Evolutionary conservation across 306 rosid genomes (phyloP), one percentile per base, ranked within the genome.

Genomic region (Dryas drummondii): DNA sequence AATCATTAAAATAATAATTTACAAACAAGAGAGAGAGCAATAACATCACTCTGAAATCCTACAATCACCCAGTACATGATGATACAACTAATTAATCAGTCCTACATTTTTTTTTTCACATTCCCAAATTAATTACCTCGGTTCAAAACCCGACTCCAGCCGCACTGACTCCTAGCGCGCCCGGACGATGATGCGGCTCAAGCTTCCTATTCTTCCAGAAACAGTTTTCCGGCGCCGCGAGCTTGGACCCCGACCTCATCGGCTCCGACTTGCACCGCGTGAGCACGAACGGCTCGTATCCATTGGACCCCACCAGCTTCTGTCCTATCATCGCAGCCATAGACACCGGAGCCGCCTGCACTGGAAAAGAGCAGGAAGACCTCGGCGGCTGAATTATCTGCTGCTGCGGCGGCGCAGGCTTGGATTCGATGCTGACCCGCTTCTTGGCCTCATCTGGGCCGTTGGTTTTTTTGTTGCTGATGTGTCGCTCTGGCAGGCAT

Each of bases 241-340:
- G 81, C 82, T 87, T 86, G 54, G 91, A 63, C 74, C 96, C 70
- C 0, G 97, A 81, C 77, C 91, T 85, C 97, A 82, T 81, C 57
- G 99, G 99, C 93, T 94, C 99, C 66, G 99, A 94, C 83, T 94
- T 92, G 75, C 99, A 94, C 40, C 99, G 90, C 12, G 87, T 92
- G 15, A 94, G 93, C 63, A 85, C 93, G 41, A 87, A 90, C 78
- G 99, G 97, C 90, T 91, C 97, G 64, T 89, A 90, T 4, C 76
- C 90, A 44, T 85, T 83, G 0, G 93, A 79, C 9, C 91, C 94
- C 65, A 80, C 80, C 74, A 87, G 82, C 86, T 90, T 94, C 87
- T 88, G 91, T 78, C 91, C 98, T 26, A 88, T 87, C 86, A 85
- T 76, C n/a, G 79, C 66, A 11, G 94, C 92, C 93, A 90, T 88